Evolutionary conservation across 2,329 filamentous ascomycete genomes (phyloP), one percentile per base, ranked within the genome.

Genomic region (Amesomyces nigricolor): DNA sequence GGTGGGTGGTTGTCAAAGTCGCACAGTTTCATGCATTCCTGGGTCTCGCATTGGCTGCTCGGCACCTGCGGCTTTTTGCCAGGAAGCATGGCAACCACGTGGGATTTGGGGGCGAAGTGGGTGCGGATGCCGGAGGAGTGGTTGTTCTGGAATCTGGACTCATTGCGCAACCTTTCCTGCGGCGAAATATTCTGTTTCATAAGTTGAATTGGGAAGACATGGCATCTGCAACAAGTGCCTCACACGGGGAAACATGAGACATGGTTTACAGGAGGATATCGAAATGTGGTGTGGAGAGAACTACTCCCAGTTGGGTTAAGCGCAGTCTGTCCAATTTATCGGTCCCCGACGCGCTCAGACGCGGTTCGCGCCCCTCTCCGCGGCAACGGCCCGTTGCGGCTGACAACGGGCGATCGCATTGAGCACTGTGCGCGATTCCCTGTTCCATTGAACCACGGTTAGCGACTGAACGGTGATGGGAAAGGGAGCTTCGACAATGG

Each of bases 321-420:
- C 13, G 13, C 22, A n/a, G 29, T 19, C 4, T n/a, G 19, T n/a
- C 30, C n/a, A 42, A 17, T 35, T 35, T 35, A 35, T 13, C 9
- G 32, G 22, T 26, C 6, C 32, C 9, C 32, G 32, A 16, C n/a
- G 19, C 16, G 17, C 17, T 11, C n/a, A 26, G 17, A 42, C 9
- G 45, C 35, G 47, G 16, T 26, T 40, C 17, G 35, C 17, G 16
- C 13, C 14, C n/a, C 30, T 35, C 44, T 44, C 35, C 43, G 4
- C 45, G 39, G 45, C 38, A 44, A 54, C 51, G 51, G 45, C 16
- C 45, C 51, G 51, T 47, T 48, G 51, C 51, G 43, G 45, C 51
- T 48, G 51, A 44, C 44, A 53, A 48, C 37, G 50, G 50, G 17
- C 43, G 43, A 42, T 42, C 22, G 43, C 50, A 51, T 35, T 19